Conservation (phyloP, 2,329 filamentous ascomycete genomes). For the Pseudogymnoascus verrucosus region DNA sequence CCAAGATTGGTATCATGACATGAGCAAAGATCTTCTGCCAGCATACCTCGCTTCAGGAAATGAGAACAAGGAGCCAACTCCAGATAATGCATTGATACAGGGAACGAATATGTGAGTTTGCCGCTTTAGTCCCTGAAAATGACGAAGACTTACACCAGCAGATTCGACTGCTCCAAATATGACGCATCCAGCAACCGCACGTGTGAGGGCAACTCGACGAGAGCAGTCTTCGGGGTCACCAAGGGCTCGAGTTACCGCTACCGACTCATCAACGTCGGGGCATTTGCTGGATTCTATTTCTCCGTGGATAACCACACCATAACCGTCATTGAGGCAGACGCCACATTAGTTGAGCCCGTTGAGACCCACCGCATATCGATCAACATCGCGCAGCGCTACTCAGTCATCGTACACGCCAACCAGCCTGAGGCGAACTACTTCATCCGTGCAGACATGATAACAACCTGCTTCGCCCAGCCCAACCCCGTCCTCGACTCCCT, state of each 20-base stretch:
- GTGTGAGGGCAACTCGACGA: conserved; percentile 4
- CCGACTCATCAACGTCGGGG: conserved; percentile 61
- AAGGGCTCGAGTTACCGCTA: conserved; percentile 40
- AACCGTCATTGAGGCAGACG: conserved; percentile 61
- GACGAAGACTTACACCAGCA: background rate
- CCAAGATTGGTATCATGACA: conserved; percentile 66
- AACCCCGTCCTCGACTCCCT: conserved; percentile 36
- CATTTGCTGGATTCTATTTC: conserved; percentile 65
- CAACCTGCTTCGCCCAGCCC: conserved; percentile 38
- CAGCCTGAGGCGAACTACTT: conserved; percentile 55
- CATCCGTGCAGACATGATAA: conserved; percentile 39
- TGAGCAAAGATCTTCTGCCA: conserved; percentile 34
- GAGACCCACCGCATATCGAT: conserved; percentile 55
- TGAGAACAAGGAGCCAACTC: conserved; percentile 34
- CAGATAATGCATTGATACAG: conserved; percentile 40
- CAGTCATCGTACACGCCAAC: conserved; percentile 52
- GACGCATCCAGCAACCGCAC: conserved; percentile 37
- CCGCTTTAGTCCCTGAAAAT: background rate
- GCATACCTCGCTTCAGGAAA: conserved; percentile 33
- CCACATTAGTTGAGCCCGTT: conserved; percentile 54
- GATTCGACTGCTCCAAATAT: conserved; percentile 32
- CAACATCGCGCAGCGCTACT: conserved; percentile 62
- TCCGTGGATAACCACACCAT: conserved; percentile 61
- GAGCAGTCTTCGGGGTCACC: conserved; percentile 1
- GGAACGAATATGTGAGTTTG: conserved; percentile 36